These are phyloP conservation scores for Dothiorella sarmentorum DNA, from an alignment of 2,329 filamentous ascomycete genomes.

Conservation along the genomic window DNA sequence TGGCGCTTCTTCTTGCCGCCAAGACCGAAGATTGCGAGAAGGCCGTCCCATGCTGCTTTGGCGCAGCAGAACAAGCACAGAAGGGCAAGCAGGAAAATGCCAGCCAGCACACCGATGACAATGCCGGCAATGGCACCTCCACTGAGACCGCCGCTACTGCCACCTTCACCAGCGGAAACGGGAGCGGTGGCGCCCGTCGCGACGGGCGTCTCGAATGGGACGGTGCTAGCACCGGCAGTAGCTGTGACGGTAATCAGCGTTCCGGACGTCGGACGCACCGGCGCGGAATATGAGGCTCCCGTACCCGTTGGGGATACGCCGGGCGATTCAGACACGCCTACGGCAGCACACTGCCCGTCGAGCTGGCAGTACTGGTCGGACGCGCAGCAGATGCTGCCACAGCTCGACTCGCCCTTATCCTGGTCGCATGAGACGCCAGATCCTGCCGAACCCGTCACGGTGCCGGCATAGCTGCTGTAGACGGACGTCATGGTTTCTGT, in stretches of 20 bases:
- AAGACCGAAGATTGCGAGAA: conserved; percentile 61
- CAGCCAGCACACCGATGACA: conserved; percentile 69
- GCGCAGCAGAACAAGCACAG: conserved; percentile 71
- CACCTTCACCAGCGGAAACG: conserved; percentile 26
- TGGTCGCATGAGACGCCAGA: conserved; percentile 38
- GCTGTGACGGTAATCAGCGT: conserved; percentile 51
- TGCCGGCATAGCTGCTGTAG: conserved; percentile 45
- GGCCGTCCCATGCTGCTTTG: conserved; percentile 53
- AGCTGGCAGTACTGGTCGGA: conserved; percentile 63
- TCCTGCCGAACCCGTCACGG: conserved; percentile 21
- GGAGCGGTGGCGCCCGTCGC: conserved; percentile 49
- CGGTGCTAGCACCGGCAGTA: conserved; percentile 44
- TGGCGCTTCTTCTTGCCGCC: conserved; percentile 49
- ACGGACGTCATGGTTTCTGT: conserved; percentile 54
- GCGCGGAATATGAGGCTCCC: conserved; percentile 43
- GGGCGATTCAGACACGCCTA: conserved; percentile 49
- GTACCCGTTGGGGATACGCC: conserved; percentile 32
- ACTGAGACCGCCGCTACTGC: conserved; percentile 50
- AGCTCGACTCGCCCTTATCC: conserved; percentile 55
- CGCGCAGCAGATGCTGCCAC: conserved; percentile 68
- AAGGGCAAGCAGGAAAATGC: conserved; percentile 63
- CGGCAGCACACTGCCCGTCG: conserved; percentile 56
- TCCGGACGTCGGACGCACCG: conserved; percentile 49
- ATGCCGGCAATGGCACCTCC: conserved; percentile 76
- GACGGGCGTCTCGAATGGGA: conserved; percentile 51